Evolutionary conservation across 169 alveolate genomes (phyloP).

Genomic region (Eimeria acervulina): DNA sequence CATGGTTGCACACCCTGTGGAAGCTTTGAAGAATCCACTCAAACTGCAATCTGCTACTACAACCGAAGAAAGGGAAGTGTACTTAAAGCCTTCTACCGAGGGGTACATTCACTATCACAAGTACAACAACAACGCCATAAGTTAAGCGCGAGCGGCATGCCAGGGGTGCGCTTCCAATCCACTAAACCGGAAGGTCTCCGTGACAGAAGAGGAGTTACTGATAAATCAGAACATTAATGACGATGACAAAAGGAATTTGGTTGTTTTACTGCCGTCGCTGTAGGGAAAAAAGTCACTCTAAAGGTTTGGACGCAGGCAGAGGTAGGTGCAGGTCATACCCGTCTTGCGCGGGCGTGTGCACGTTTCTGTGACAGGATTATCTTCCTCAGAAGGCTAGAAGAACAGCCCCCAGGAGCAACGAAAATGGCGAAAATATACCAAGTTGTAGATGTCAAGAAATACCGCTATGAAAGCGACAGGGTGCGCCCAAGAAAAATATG

Average conservation of each 20-base stretch:
- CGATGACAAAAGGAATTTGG: neutral
- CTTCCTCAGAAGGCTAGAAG: neutral
- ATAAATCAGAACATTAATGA: neutral
- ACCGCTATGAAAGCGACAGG: constrained; percentile 68
- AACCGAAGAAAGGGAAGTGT: neutral
- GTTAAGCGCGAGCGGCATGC: constrained; percentile 46
- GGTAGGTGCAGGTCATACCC: neutral
- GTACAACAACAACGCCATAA: constrained; percentile 31
- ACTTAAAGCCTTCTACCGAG: neutral
- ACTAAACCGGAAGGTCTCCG: neutral
- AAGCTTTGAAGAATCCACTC: neutral
- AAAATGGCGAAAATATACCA: constrained; percentile 69
- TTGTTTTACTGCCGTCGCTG: neutral
- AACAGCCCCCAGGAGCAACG: constrained; percentile 15
- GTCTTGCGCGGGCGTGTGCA: neutral
- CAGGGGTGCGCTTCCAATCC: constrained; percentile 39
- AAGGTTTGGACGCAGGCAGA: neutral
- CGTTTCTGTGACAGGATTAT: neutral
- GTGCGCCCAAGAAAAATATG: constrained; percentile 37
- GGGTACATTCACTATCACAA: neutral
- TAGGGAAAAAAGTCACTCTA: neutral
- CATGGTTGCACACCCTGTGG: neutral
- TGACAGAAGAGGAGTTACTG: neutral
- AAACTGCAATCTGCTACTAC: neutral
- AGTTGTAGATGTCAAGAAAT: constrained; percentile 51